Evolutionary conservation across 2,329 filamentous ascomycete species (phyloP), one percentile per base, ranked within the genome.

Genomic region (Aureobasidium sp.): DNA sequence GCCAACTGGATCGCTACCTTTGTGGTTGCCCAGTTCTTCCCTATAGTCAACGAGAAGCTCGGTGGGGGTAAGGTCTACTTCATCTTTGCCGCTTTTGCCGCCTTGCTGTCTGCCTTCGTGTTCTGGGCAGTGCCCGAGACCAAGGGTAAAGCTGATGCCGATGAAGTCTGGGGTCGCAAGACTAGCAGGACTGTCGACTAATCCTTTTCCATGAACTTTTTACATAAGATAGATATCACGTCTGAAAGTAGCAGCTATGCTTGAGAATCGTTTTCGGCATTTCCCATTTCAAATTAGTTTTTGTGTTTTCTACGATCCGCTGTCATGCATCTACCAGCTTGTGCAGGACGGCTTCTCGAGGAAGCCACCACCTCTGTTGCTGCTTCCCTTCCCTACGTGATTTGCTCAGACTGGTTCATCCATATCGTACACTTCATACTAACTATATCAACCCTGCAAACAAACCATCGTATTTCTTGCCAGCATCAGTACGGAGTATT

Each of bases 1-100:
- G 88, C 90, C 14, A 97, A 94, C 73, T 97, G 95, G 80, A 80
- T 90, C 30, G 89, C 91, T 0, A 97, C 93, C 0, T 97, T 97
- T 70, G 68, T 96, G 27, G 91, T 99, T 2, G 92, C 93, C 0
- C 91, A 97, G 68, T 96, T 96, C 76, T 97, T 99, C 78, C 93
- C 94, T 0, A 82, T 97, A 25, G 74, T 96, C 64, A 95, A 96
- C 70, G 83, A 85, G 47, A 83, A 82, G 3, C 76, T 97, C 57
- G 92, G 89, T 0, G 88, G 86, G 3, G 92, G 93, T 1, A 89
- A 87, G 78, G 88, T 94, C 0, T 99, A 96, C 72, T 96, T 94
- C 71, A 80, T 96, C n/a, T 99, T 99, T 73, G 86, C 91, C 0
- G 86, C 73, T 0, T 76, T 96, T 63, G 91, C 91, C 0, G 78